Evolutionary conservation across 1,284 basidiomycete genomes (phyloP).

Genomic region (Trametes pubescens): DNA sequence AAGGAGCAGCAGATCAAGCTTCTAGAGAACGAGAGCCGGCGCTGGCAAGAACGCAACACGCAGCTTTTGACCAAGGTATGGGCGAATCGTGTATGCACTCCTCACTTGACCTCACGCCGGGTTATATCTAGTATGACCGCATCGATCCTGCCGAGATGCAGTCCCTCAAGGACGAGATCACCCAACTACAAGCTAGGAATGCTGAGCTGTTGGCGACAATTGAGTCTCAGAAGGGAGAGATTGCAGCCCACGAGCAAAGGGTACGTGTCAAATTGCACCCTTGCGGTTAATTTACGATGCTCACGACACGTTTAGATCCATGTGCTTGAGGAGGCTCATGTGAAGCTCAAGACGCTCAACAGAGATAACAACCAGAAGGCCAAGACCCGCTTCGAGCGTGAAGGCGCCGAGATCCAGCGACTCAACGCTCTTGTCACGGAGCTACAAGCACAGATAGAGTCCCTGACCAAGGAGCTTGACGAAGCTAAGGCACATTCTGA

Average conservation of each 20-base stretch:
- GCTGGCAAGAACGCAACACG: slow-evolving; percentile 87
- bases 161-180: slow-evolving; percentile 77
- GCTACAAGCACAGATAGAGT: slow-evolving; percentile 40
- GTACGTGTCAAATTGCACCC: slow-evolving; percentile 12
- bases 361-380: slow-evolving; percentile 46
- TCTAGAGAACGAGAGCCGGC: slow-evolving; percentile 81
- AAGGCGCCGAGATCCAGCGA: slow-evolving; percentile 48
- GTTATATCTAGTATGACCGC: slow-evolving; percentile 77
- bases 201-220: slow-evolving; percentile 48
- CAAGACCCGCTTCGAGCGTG: slow-evolving; percentile 42
- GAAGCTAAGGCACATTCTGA: slow-evolving; percentile 39
- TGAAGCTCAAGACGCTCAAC: slow-evolving; percentile 41
- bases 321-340: slow-evolving; percentile 28
- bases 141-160: slow-evolving; percentile 90
- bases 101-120: background rate
- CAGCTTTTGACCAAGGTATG: slow-evolving; percentile 81
- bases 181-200: slow-evolving; percentile 58
- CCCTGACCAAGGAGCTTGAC: slow-evolving; percentile 45
- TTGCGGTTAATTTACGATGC: background rate
- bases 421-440: slow-evolving; percentile 43
- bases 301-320: slow-evolving; percentile 24
- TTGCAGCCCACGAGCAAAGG: slow-evolving; percentile 32
- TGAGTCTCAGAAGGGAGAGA: slow-evolving; percentile 50
- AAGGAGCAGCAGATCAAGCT: slow-evolving; percentile 73
- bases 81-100: background rate